Evolutionary conservation across 768 basidiomycete species (phyloP).

Genomic region (Stropharia rugosoannulata): DNA sequence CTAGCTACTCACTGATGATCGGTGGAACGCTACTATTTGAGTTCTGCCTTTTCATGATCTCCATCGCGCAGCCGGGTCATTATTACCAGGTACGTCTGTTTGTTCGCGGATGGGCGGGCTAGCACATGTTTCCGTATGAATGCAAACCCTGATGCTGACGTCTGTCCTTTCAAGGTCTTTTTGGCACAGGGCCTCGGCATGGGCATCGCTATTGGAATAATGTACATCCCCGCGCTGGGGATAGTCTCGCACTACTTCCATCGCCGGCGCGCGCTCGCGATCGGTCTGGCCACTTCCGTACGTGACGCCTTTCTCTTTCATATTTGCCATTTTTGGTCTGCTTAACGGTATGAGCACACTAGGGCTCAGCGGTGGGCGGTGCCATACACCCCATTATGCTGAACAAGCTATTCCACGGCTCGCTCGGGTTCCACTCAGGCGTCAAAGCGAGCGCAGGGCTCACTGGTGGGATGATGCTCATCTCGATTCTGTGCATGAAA

Average conservation of each 20-base stretch:
- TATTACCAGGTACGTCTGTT: slow-evolving; percentile 34
- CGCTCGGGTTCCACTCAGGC: slow-evolving; percentile 51
- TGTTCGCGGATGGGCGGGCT: neutral
- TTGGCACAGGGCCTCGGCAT: slow-evolving; percentile 45
- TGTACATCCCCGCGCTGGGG: slow-evolving; percentile 45
- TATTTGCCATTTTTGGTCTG: neutral
- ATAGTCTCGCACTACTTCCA: slow-evolving; percentile 39
- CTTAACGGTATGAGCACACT: neutral
- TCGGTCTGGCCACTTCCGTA: slow-evolving; percentile 35
- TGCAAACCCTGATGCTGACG: slow-evolving; percentile 26
- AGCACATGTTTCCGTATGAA: slow-evolving; percentile 18
- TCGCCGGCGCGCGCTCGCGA: slow-evolving; percentile 30
- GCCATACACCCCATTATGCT: slow-evolving; percentile 64
- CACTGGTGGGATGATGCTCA: slow-evolving; percentile 32
- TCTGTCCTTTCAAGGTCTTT: slow-evolving; percentile 35
- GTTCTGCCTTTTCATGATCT: slow-evolving; percentile 47
- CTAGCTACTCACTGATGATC: slow-evolving; percentile 43
- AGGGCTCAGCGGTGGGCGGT: slow-evolving; percentile 59
- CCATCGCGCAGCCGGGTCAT: slow-evolving; percentile 35
- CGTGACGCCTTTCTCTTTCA: neutral
- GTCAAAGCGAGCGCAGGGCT: slow-evolving; percentile 50
- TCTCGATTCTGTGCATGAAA: slow-evolving; percentile 38
- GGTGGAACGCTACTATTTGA: slow-evolving; percentile 43
- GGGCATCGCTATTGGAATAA: slow-evolving; percentile 50
- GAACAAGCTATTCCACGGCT: slow-evolving; percentile 48